Evolutionary conservation across 371 early-diverging fungal genomes (phyloP), one percentile per base, ranked within the genome.

Genomic region (Blyttiomyces sp.): DNA sequence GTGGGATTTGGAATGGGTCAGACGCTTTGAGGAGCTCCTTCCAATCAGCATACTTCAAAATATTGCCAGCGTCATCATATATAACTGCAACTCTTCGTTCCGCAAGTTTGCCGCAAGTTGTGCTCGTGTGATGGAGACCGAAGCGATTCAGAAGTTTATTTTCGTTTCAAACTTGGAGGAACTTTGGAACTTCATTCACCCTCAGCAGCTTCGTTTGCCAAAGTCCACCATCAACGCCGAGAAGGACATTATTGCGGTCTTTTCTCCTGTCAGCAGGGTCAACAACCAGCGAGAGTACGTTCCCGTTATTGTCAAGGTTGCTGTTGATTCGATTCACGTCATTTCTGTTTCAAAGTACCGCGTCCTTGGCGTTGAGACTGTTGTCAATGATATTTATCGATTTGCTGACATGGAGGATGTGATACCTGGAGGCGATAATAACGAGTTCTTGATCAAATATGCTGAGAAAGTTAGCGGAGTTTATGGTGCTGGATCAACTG

Each of bases 401-500:
- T 86, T 93, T 27, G 83, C 90, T 11, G 94, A 92, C 49, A 85
- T 95, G 42, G 85, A 89, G 19, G 94, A 93, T 58, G 80, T 91
- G 28, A 70, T 82, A 16, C 70, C 81, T 3, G 62, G 58, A 31
- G 81, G 82, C 21, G 86, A 85, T 50, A 81, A 86, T 26, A 84
- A 84, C 49, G 89, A 91, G 57, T 88, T 95, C 45, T 71, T 84
- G 31, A 86, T 95, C 51, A 88, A 88, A 59, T 87, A 85, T 60
- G 84, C 87, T 59, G 85, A 86, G 28, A 60, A 57, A 52, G 62
- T 61, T 21, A 49, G 52, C 45, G 54, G 54, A 23, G 43, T 44
- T 16, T 42, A 43, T 31, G 57, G 55, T n/a, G 57, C 49, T 6
- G 56, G 49, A 9, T 23, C 62, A 7, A 27, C 63, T 16, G 49